Conservation (phyloP, 805 yeast species). For the Pichia californica region DNA sequence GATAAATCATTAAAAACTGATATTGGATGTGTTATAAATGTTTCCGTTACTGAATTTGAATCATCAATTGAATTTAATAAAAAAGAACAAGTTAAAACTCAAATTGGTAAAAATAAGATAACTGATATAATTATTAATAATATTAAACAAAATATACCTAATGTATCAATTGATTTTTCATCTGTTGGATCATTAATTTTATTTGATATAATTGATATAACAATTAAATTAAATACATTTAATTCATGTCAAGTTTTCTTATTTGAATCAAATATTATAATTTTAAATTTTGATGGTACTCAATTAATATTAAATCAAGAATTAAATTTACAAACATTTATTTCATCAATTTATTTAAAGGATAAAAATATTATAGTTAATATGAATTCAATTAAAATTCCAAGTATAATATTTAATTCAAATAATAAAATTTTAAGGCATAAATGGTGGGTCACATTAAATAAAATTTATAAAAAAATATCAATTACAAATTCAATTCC, state of each 20-base stretch:
- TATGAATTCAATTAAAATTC: slow-evolving; percentile 20
- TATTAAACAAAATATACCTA: slow-evolving; percentile 12
- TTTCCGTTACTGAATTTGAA: slow-evolving; percentile 23
- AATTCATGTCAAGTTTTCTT: slow-evolving; percentile 16
- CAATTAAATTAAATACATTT: slow-evolving; percentile 5
- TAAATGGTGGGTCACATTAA: slow-evolving; percentile 24
- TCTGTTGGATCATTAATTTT: slow-evolving; percentile 20
- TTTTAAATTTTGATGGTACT: slow-evolving; percentile 16
- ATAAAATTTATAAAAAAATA: slow-evolving; percentile 11
- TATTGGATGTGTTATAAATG: slow-evolving; percentile 20
- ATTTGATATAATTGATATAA: slow-evolving; percentile 21
- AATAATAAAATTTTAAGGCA: slow-evolving; percentile 20
- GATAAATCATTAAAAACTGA: slow-evolving; percentile 2
- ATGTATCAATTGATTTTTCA: slow-evolving; percentile 16
- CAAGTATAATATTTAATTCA: slow-evolving; percentile 19
- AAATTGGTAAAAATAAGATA: slow-evolving; percentile 18
- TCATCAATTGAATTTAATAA: slow-evolving; percentile 17
- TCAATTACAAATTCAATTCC: slow-evolving; percentile 19
- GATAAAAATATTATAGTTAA: slow-evolving; percentile 18
- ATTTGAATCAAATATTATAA: slow-evolving; percentile 21
- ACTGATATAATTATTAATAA: slow-evolving; percentile 17
- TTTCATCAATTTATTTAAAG: slow-evolving; percentile 22
- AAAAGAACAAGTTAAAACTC: slow-evolving; percentile 13
- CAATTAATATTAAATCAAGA: slow-evolving; percentile 16
- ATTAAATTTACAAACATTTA: slow-evolving; percentile 13